Evolutionary conservation across 805 yeast species (phyloP).

Genomic region (Candida methanosorbosa): DNA sequence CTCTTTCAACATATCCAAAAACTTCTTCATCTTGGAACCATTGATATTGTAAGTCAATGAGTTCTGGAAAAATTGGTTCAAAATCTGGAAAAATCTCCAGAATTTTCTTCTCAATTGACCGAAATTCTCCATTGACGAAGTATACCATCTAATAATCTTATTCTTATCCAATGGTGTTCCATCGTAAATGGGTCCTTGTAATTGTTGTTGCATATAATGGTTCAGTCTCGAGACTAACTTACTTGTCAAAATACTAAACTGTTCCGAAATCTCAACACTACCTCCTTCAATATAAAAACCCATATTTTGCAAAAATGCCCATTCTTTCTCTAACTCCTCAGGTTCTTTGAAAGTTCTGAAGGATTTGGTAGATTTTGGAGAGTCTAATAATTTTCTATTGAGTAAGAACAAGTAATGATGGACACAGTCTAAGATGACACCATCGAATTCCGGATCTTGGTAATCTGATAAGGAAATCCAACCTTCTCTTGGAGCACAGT

Average conservation of each 20-base stretch:
- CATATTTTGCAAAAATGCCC: constrained; percentile 67
- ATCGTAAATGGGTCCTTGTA: constrained; percentile 47
- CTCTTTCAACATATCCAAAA: constrained; percentile 50
- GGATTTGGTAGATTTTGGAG: constrained; percentile 50
- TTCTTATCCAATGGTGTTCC: constrained; percentile 23
- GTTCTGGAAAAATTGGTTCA: constrained; percentile 67
- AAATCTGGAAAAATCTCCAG: constrained; percentile 61
- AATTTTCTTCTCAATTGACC: constrained; percentile 76
- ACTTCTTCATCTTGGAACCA: constrained; percentile 35
- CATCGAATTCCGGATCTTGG: constrained; percentile 54
- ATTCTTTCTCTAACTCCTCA: constrained; percentile 77
- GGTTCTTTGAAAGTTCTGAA: constrained; percentile 87
- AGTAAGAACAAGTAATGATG: constrained; percentile 61
- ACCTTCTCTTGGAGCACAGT: constrained; percentile 48
- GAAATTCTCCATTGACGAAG: constrained; percentile 57
- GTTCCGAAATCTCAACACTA: constrained; percentile 72
- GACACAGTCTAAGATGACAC: constrained; percentile 64
- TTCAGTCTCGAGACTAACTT: constrained; percentile 62
- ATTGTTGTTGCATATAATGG: constrained; percentile 64
- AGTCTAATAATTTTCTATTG: constrained; percentile 70
- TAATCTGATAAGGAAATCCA: constrained; percentile 61
- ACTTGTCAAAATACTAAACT: constrained; percentile 56
- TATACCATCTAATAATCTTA: constrained; percentile 55
- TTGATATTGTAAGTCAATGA: constrained; percentile 53
- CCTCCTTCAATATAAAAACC: constrained; percentile 79